Evolutionary conservation across 306 rosid genomes (phyloP), one percentile per base, ranked within the genome.

Genomic region (Citrullus colocynthis): DNA sequence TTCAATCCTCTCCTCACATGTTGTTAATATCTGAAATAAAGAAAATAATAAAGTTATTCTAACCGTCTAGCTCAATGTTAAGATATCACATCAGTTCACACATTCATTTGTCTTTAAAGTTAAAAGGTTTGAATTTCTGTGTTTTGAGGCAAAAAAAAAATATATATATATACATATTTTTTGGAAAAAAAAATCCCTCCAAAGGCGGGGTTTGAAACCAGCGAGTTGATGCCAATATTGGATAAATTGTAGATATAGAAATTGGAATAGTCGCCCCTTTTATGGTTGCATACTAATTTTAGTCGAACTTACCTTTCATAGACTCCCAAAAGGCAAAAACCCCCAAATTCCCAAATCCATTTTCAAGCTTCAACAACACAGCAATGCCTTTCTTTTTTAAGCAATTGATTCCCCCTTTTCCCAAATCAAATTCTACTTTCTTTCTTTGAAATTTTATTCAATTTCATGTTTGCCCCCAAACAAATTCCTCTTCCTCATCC

Each of bases 301-400:
- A 88, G 81, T 80, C 64, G 17, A 57, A 67, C 85, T 88, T 88
- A 83, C 93, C 93, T 54, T 84, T 36, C 70, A 74, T 82, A 77
- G 78, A 32, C 49, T 79, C 81, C 41, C 9, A 28, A 30, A 66
- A 66, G 7, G 3, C 10, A 65, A 6, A 30, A 30, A 13, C 6
- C 39, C 67, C 70, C 62, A 63, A 32, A 14, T 65, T 65, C 48
- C 71, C 67, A 30, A 65, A 15, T 37, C 14, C 51, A 67, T 42
- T 67, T 42, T 39, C 32, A 41, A 37, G 15, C 20, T 39, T n/a
- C 54, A 16, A 67, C 48, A 42, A 42, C 48, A 67, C 74, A 67
- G 16, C 74, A 67, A 39, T 42, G 54, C 52, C 55, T 67, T 67
- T 42, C 74, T 41, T 67, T 66, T 67, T 67, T n/a, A 67, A 67